These are phyloP conservation scores for Curvularia hawaiiensis DNA, from an alignment of 2,329 filamentous ascomycete genomes.

Conservation along the genomic window DNA sequence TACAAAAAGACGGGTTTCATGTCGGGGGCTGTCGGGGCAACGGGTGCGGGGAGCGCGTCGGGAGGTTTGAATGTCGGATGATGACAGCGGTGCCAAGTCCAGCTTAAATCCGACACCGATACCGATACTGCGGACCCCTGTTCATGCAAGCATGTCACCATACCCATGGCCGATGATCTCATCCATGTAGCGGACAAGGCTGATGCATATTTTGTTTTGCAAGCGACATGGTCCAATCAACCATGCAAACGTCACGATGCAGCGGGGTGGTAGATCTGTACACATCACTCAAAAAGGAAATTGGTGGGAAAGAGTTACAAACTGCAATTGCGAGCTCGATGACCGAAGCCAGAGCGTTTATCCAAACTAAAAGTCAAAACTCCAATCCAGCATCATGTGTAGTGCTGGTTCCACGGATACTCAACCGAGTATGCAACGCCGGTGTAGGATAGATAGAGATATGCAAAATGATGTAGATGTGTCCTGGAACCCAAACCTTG, in stretches of 20 bases:
- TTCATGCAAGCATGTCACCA: slow-evolving; percentile 3
- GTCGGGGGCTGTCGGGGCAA: slow-evolving; percentile 9
- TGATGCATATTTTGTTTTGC: slow-evolving; percentile 10
- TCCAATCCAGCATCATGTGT: slow-evolving; percentile 5
- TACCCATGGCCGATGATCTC: neutral
- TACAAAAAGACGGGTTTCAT: slow-evolving; percentile 24
- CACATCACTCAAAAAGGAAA: slow-evolving; percentile 3
- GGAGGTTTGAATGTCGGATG: slow-evolving; percentile 5
- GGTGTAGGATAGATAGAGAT: slow-evolving; percentile 5
- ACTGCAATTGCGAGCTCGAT: slow-evolving; percentile 23
- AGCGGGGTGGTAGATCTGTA: neutral
- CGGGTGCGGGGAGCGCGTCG: slow-evolving; percentile 19
- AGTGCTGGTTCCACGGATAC: slow-evolving; percentile 3
- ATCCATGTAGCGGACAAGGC: slow-evolving; percentile 5
- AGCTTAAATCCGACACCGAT: slow-evolving; percentile 12
- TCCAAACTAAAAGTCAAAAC: slow-evolving; percentile 10
- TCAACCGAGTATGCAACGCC: slow-evolving; percentile 18
- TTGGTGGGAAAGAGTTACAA: slow-evolving; percentile 5
- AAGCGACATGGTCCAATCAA: neutral
- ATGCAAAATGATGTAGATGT: slow-evolving; percentile 6
- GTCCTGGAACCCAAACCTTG: slow-evolving; percentile 11
- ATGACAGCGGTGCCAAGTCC: slow-evolving; percentile 13
- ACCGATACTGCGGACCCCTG: slow-evolving; percentile 5
- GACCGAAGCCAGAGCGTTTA: slow-evolving; percentile 20
- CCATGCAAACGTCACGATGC: neutral